Base-by-base conservation (phyloP, 2,329 filamentous ascomycete species). In the Fusarium sambucinum region DNA sequence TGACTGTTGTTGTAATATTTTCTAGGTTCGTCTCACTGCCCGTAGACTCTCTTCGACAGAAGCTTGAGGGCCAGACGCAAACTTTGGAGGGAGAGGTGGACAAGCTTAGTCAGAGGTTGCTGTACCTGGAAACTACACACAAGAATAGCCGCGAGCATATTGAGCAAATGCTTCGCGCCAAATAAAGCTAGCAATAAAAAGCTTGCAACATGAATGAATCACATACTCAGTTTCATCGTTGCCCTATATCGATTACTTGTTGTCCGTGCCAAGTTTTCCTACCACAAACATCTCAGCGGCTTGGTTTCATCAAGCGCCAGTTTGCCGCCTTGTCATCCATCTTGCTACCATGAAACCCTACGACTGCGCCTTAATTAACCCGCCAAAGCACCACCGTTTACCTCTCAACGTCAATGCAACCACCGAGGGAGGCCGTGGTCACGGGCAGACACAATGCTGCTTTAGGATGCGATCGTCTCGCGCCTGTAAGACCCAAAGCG, bases 141-240 rank as follows among this genome's bases (percentile, higher is more conserved):
- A 94, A 96, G 83, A 99, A 98, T 76, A 97, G 94, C 80, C 90
- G 91, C 73, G 90, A 94, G 71, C 93, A 97, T 76, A 91, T 98
- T 72, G 91, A 97, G 77, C 91, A 94, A 79, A 95, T 98, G 77
- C 86, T 98, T 29, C 71, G 75, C 87, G 87, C 76, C 81, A 86
- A 80, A 55, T 74, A 70, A 53, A 51, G 27, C 25, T 56, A 67
- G 46, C 51, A 48, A 59, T 37, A 41, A 52, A 21, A 37, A 19
- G 12, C 38, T 19, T 23, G 32, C 19, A 17, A 21, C 17, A 35
- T 32, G 21, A 14, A 35, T 23, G 45, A 35, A 48, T 21, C 21
- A 14, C 46, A 23, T 11, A 27, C 12, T 9, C 32, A 37, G 25
- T 50, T n/a, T 37, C 14, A 50, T 12, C 32, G 17, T 17, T 12